phyloP scores from a whole-genome alignment of 2,329 filamentous ascomycete genomes.

The Neospermospora avenae region DNA sequence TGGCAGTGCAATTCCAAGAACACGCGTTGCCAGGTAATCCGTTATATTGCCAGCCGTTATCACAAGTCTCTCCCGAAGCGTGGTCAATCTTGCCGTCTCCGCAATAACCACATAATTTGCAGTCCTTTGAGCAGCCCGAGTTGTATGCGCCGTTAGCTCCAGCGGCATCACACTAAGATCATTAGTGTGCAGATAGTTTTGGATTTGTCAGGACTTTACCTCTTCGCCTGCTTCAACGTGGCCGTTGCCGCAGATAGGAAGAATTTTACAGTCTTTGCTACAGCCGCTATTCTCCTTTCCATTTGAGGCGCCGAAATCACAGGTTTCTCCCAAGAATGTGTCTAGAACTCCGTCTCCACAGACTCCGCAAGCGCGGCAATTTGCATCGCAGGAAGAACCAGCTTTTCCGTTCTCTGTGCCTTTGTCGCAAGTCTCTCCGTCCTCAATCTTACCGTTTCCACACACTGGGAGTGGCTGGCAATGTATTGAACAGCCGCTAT shows the following conservation, averaged over 20 bases:
- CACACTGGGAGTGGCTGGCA: conserved; percentile 1
- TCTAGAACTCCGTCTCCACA: conserved; percentile 6
- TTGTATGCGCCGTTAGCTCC: conserved; percentile 1
- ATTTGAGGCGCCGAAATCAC: conserved; percentile 1
- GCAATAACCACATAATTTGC: conserved; percentile 11
- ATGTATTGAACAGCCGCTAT: conserved; percentile 1
- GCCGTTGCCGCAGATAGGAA: conserved; percentile 1
- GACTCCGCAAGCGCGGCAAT: not conserved
- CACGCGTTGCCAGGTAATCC: conserved; percentile 5
- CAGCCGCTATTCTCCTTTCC: conserved; percentile 1
- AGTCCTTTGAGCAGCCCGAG: conserved; percentile 6
- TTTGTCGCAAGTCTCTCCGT: conserved; percentile 5
- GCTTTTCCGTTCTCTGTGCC: conserved; percentile 2
- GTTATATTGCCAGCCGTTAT: conserved; percentile 3
- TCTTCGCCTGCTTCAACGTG: conserved; percentile 1
- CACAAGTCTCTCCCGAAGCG: conserved; percentile 6
- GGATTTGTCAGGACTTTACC: not conserved
- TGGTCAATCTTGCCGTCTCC: conserved; percentile 5
- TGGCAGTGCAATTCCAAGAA: conserved; percentile 6
- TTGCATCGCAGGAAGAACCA: conserved; percentile 3
- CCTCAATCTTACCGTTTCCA: conserved; percentile 5
- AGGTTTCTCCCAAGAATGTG: conserved; percentile 5
- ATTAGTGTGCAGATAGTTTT: not conserved
- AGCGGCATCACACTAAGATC: conserved; percentile 8
- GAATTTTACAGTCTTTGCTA: conserved; percentile 1